phyloP scores from a whole-genome alignment of 2,329 filamentous ascomycete species.

The Penicillium crustosum region DNA sequence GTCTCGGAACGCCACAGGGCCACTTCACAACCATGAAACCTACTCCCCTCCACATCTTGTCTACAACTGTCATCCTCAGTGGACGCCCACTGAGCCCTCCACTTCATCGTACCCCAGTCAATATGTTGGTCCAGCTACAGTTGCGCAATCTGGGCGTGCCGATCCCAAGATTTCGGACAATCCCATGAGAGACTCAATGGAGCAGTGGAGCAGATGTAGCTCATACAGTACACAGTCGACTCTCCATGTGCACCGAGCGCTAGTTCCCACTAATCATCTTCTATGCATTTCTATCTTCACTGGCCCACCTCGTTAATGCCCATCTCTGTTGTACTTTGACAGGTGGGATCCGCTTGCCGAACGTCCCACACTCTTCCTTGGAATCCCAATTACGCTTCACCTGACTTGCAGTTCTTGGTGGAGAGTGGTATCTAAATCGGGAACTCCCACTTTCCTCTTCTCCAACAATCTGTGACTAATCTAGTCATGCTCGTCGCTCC shows the following conservation, averaged over 20 bases:
- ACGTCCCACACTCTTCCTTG: background rate
- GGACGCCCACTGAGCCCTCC: background rate
- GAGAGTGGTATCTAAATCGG: background rate
- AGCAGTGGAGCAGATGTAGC: slow-evolving; percentile 16
- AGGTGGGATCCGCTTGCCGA: slow-evolving; percentile 7
- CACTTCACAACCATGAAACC: slow-evolving; percentile 2
- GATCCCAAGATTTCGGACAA: background rate
- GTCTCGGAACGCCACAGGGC: slow-evolving; percentile 3
- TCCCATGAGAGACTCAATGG: slow-evolving; percentile 3
- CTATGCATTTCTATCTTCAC: slow-evolving; percentile 7
- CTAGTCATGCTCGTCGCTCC: background rate
- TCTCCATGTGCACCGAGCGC: slow-evolving; percentile 9
- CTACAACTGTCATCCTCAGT: background rate
- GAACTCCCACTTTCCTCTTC: slow-evolving; percentile 12
- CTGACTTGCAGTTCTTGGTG: slow-evolving; percentile 10
- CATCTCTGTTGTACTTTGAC: slow-evolving; percentile 17
- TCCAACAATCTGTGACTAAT: slow-evolving; percentile 7
- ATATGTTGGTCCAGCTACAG: background rate
- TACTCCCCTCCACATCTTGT: background rate
- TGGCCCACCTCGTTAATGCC: slow-evolving; percentile 1
- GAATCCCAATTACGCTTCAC: background rate
- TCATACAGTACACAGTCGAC: background rate
- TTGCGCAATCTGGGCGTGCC: background rate
- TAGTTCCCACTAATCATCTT: slow-evolving; percentile 13
- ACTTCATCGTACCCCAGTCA: background rate